A percentile compares a stretch with the other conserved stretches of the same genome.
Evolutionary conservation across 768 basidiomycete species (phyloP).

Genomic region (Paxillus involutus): DNA sequence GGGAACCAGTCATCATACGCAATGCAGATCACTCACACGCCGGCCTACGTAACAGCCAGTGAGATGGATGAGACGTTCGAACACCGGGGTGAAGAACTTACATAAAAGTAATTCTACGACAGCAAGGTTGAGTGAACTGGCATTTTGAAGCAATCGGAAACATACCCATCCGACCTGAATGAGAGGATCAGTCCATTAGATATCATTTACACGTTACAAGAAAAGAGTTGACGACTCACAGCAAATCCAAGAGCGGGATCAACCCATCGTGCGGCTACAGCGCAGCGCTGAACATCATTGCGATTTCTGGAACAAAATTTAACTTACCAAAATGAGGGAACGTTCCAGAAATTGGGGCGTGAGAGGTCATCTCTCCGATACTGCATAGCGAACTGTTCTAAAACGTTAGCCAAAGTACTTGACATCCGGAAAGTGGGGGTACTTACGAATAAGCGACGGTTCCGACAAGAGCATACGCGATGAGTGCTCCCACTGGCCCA

Average conservation of each 20-base stretch:
- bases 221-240: constrained; percentile 35
- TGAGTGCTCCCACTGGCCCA: constrained; percentile 65
- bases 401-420: constrained; percentile 35
- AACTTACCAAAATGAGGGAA: constrained; percentile 68
- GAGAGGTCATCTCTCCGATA: constrained; percentile 78
- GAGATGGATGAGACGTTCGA: neutral
- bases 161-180: constrained; percentile 11
- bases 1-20: neutral
- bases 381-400: constrained; percentile 54
- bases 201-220: neutral
- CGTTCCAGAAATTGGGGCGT: constrained; percentile 76
- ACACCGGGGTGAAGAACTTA: constrained; percentile 22
- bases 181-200: neutral
- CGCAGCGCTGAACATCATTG: neutral
- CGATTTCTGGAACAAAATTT: neutral
- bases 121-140: neutral
- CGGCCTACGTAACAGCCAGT: neutral
- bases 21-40: neutral
- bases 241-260: constrained; percentile 64
- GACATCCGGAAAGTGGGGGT: constrained; percentile 43
- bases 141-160: neutral
- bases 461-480: constrained; percentile 65
- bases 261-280: constrained; percentile 52
- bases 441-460: constrained; percentile 63
- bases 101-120: constrained; percentile 52